Percentiles rank a stretch among this genome's conserved stretches.
Evolutionary conservation across 352 stramenopile species (phyloP).

Genomic region (Phytophthora pisi): DNA sequence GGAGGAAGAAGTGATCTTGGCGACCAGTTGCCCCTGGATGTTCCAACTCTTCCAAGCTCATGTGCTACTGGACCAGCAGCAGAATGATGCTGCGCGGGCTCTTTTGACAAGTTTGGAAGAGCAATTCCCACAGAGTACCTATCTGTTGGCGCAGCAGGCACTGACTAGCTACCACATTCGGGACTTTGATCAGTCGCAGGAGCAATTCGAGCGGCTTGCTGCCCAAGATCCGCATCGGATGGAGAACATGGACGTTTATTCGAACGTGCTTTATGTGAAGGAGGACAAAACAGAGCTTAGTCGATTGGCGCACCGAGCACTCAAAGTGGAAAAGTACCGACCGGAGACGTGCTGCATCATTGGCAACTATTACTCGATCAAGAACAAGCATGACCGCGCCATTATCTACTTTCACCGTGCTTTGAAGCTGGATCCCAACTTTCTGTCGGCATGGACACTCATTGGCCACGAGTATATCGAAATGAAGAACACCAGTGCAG

Average conservation of each 20-base stretch:
- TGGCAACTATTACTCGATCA: constrained; percentile 90
- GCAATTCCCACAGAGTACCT: constrained; percentile 73
- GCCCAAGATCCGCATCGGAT: constrained; percentile 73
- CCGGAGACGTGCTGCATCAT: constrained; percentile 99
- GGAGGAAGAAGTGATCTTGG: constrained; percentile 66
- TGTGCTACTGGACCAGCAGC: constrained; percentile 76
- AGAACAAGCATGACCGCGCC: constrained; percentile 95
- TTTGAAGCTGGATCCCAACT: constrained; percentile 95
- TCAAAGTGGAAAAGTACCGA: constrained; percentile 96
- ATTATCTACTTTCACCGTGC: constrained; percentile 97
- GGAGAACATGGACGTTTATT: constrained; percentile 87
- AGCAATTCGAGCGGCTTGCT: constrained; percentile 73
- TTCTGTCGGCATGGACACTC: constrained; percentile 97
- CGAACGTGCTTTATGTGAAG: constrained; percentile 88
- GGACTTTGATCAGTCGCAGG: constrained; percentile 82
- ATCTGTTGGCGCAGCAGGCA: constrained; percentile 78
- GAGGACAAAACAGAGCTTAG: constrained; percentile 89
- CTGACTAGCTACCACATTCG: constrained; percentile 83
- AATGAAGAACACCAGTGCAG: constrained; percentile 97
- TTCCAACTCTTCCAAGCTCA: constrained; percentile 87
- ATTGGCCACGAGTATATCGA: constrained; percentile 99
- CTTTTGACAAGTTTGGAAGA: constrained; percentile 54
- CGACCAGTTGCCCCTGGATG: constrained; percentile 73
- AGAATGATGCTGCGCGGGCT: constrained; percentile 68
- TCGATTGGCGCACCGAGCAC: constrained; percentile 89